phyloP scores from a whole-genome alignment of 495 filamentous ascomycete species.

The Aspergillus nanangensis region DNA sequence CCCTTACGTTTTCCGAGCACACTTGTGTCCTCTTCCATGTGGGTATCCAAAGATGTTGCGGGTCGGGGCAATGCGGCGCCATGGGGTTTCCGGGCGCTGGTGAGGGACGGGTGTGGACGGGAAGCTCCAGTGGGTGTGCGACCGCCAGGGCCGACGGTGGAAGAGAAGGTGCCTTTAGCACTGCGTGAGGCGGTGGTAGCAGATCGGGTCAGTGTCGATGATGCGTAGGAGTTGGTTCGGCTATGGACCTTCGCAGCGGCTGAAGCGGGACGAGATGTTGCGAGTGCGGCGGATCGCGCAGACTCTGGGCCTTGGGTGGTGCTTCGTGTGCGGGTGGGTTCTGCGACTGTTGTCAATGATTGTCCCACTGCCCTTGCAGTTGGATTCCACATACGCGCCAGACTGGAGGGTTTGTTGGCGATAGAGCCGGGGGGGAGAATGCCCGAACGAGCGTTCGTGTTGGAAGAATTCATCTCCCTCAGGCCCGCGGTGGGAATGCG shows the following conservation, averaged over 20 bases:
- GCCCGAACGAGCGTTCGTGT: conserved; percentile 61
- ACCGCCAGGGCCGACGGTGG: conserved; percentile 49
- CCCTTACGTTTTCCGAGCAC: conserved; percentile 62
- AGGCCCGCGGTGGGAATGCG: conserved; percentile 38
- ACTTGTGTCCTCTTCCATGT: conserved; percentile 43
- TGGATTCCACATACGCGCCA: conserved; percentile 27
- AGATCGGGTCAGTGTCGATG: conserved; percentile 38
- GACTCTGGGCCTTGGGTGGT: conserved; percentile 40
- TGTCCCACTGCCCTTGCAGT: background rate
- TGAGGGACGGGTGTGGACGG: conserved; percentile 45
- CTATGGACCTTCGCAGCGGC: conserved; percentile 34
- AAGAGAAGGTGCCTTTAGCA: conserved; percentile 47
- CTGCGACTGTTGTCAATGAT: conserved; percentile 41
- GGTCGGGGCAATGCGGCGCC: conserved; percentile 49
- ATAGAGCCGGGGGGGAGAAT: conserved; percentile 46
- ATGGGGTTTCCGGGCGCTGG: conserved; percentile 34
- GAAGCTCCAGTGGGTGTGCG: conserved; percentile 44
- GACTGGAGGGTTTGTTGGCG: conserved; percentile 27
- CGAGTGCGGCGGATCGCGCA: conserved; percentile 28
- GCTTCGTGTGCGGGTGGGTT: conserved; percentile 53
- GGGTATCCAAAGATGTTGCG: conserved; percentile 56
- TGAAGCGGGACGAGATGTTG: conserved; percentile 20
- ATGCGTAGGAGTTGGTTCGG: conserved; percentile 39
- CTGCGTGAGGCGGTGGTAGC: conserved; percentile 47
- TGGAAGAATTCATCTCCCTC: conserved; percentile 58